Conservation (phyloP, 352 stramenopile species). For the Plasmopara viticola region DNA sequence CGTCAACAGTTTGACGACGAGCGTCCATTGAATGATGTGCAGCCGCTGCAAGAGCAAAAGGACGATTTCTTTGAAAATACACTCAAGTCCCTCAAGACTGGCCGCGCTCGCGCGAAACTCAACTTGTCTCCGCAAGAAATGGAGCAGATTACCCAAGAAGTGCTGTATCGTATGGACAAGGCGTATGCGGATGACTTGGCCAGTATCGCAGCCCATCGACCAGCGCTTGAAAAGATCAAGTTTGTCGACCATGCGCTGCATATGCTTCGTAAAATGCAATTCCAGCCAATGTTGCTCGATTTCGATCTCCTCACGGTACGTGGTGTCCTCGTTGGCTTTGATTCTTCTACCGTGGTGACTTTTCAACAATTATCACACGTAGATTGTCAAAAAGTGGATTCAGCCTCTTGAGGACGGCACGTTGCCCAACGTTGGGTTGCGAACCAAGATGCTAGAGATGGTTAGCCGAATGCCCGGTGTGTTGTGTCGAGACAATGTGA, state of each 20-base stretch:
- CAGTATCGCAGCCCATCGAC: constrained; percentile 48
- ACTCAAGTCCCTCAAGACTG: constrained; percentile 81
- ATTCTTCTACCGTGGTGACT: background rate
- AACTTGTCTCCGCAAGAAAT: constrained; percentile 80
- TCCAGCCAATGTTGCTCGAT: constrained; percentile 84
- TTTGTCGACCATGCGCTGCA: constrained; percentile 67
- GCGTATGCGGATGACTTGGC: constrained; percentile 67
- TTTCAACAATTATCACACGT: background rate
- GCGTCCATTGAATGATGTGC: constrained; percentile 45
- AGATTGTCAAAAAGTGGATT: constrained; percentile 90
- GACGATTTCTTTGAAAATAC: constrained; percentile 80
- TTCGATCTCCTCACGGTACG: constrained; percentile 80
- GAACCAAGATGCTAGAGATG: constrained; percentile 84
- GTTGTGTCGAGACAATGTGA: background rate
- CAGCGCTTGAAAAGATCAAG: constrained; percentile 84
- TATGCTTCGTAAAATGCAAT: constrained; percentile 71
- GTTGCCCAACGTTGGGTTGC: constrained; percentile 77
- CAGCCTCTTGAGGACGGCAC: constrained; percentile 72
- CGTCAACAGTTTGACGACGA: constrained; percentile 77
- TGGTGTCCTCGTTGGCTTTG: background rate
- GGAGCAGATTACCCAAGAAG: constrained; percentile 81
- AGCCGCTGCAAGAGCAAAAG: constrained; percentile 30
- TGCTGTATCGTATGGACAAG: constrained; percentile 88
- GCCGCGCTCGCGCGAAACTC: constrained; percentile 61
- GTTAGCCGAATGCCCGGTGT: constrained; percentile 66